Conservation (phyloP, 129 eudicot species). For the Saposhnikovia divaricata region DNA sequence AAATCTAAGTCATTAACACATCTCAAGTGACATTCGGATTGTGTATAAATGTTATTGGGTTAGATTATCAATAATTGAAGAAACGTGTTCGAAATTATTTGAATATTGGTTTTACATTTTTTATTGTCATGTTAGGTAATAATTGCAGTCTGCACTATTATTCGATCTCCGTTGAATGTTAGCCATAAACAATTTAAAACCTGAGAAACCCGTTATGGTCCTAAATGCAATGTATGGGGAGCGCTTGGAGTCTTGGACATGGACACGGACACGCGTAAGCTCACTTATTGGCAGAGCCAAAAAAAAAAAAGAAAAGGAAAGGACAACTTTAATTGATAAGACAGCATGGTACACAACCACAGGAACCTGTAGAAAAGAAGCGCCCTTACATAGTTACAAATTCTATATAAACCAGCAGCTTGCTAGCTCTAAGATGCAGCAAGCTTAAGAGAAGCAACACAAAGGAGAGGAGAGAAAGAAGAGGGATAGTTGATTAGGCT, state of each 20-base stretch:
- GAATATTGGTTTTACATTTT: too few relatives aligned
- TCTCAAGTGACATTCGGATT: too few relatives aligned
- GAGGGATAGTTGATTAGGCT: too few relatives aligned
- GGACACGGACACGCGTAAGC: slow-evolving; percentile 2
- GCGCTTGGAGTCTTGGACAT: too few relatives aligned
- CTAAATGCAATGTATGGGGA: not conserved
- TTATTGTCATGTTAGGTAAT: too few relatives aligned
- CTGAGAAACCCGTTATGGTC: not conserved
- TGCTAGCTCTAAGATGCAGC: not conserved
- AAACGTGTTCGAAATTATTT: too few relatives aligned
- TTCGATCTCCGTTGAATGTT: too few relatives aligned
- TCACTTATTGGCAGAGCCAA: too few relatives aligned
- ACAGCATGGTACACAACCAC: not conserved
- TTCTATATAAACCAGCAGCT: not conserved
- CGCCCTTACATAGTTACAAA: not conserved
- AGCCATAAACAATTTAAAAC: not conserved
- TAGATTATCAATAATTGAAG: too few relatives aligned
- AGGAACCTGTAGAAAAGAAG: not conserved
- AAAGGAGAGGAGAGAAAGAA: not conserved
- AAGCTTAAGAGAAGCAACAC: not conserved
- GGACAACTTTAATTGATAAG: not conserved
- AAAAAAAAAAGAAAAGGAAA: not conserved
- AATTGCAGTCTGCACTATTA: not conserved
- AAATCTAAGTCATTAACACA: too few relatives aligned
- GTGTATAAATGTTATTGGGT: too few relatives aligned